phyloP scores from a whole-genome alignment of 352 stramenopile species.

The Achlya hypogyna region DNA sequence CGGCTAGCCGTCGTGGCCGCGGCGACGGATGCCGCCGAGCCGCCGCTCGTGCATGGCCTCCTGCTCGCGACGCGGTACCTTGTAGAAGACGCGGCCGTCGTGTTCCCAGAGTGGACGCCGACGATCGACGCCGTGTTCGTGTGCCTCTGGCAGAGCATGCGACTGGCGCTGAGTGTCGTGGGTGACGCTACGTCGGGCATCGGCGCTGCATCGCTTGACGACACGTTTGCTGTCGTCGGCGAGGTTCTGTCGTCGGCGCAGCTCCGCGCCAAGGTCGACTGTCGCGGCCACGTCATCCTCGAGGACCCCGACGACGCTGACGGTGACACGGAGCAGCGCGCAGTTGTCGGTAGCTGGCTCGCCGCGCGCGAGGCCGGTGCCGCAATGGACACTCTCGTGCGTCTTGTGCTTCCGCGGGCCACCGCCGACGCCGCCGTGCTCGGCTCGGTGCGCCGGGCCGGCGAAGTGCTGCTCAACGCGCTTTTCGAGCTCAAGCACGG shows the following conservation, averaged over 20 bases:
- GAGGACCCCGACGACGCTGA: conserved; percentile 43
- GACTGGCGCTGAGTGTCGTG: conserved; percentile 53
- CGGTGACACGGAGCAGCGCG: conserved; percentile 53
- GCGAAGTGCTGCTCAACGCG: conserved; percentile 67
- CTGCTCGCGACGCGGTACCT: conserved; percentile 70
- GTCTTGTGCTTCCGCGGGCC: conserved; percentile 33
- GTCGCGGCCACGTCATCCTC: conserved; percentile 65
- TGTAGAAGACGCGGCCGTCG: conserved; percentile 49
- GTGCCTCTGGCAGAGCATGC: conserved; percentile 50
- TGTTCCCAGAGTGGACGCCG: conserved; percentile 33
- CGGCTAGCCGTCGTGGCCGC: background rate
- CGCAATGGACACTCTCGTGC: conserved; percentile 71
- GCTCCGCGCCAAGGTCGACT: conserved; percentile 57
- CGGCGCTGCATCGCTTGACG: conserved; percentile 51
- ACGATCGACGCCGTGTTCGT: conserved; percentile 41
- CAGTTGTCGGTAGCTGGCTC: conserved; percentile 81
- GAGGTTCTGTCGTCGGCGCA: conserved; percentile 46
- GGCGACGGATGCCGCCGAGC: conserved; percentile 29
- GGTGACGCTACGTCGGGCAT: conserved; percentile 61
- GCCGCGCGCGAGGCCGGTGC: conserved; percentile 70
- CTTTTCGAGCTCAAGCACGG: conserved; percentile 86
- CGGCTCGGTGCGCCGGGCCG: conserved; percentile 44
- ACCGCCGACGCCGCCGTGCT: conserved; percentile 33
- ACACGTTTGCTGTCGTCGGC: conserved; percentile 47
- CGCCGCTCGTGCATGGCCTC: conserved; percentile 63